Base-by-base conservation (phyloP, 2,329 filamentous ascomycete genomes). In the Calonectria crousiana region DNA sequence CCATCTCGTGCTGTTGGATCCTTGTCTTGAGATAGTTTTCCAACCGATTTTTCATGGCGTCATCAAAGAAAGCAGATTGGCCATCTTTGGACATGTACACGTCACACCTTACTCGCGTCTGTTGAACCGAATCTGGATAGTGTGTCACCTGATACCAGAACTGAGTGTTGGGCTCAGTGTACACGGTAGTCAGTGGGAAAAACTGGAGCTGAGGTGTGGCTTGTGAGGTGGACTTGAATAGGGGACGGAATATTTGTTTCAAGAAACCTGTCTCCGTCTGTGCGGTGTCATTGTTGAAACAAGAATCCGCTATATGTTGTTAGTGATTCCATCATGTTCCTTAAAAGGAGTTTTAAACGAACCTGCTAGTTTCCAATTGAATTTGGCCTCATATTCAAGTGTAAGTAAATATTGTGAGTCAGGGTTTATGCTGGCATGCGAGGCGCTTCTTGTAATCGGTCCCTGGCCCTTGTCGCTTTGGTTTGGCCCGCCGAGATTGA, bases 131-230 rank as follows among this genome's bases (percentile, higher is more conserved):
- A 51, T 72, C 69, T 38, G 74, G 74, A 26, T 38, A 64, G 23
- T 53, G 70, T n/a, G 69, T 73, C 9, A 75, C 28, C 20, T 76
- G 74, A 36, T 71, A 76, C 74, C 74, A 76, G 26, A 72, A 60
- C 16, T 62, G 66, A n/a, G 67, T 73, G 11, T 64, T 58, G 8
- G 30, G 18, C 34, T 70, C 62, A 18, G 28, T 51, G 36, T 71
- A 67, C 2, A 71, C 47, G 3, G 52, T 38, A 6, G 68, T 71
- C 4, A 71, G 32, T 23, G 68, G 72, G 13, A 65, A 71, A 56
- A 67, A 71, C 2, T 56, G 28, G 2, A 71, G 30, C 18, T 68
- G 41, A 20, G 36, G 18, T n/a, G 28, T 44, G 9, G 20, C 16
- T 11, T 41, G 11, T 9, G 47, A 23, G 4, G 26, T 28, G 14